Percentiles rank a stretch among this genome's conserved stretches.
Conservation (phyloP, 2,329 filamentous ascomycete species). For the Pseudohalonectria lignicola region DNA sequence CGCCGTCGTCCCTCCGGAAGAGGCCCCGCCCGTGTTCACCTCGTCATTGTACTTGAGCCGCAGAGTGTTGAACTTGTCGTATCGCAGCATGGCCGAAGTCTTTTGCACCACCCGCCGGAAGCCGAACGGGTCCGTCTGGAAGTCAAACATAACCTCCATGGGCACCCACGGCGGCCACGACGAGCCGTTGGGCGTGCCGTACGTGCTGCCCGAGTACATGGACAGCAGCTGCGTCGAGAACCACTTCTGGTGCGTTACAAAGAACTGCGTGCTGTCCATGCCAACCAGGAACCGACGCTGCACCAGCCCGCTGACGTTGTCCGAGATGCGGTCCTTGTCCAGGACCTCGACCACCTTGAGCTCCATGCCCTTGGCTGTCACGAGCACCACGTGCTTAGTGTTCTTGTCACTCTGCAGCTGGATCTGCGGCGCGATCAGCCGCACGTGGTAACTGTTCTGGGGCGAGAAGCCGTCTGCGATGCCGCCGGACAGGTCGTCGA, state of each 20-base stretch:
- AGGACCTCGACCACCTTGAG: constrained; percentile 96
- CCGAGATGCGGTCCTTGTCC: constrained; percentile 86
- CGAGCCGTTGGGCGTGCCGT: constrained; percentile 73
- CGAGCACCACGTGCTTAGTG: constrained; percentile 88
- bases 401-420: constrained; percentile 99
- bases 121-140: constrained; percentile 86
- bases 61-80: constrained; percentile 96
- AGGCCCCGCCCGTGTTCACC: constrained; percentile 53
- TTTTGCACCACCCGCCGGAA: constrained; percentile 96
- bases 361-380: constrained; percentile 96
- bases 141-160: constrained; percentile 97
- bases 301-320: constrained; percentile 88
- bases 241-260: constrained; percentile 88
- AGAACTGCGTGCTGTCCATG: constrained; percentile 98
- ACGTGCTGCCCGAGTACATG: constrained; percentile 88
- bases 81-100: constrained; percentile 86
- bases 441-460: constrained; percentile 89
- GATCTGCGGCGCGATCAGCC: constrained; percentile 93
- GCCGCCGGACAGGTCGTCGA: constrained; percentile 57
- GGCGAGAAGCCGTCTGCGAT: constrained; percentile 82
- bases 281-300: constrained; percentile 88
- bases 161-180: constrained; percentile 98
- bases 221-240: constrained; percentile 77
- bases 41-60: constrained; percentile 96
- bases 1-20: constrained; percentile 20